A percentile compares a stretch with the other conserved stretches of the same genome.
phyloP scores from a whole-genome alignment of 352 stramenopile genomes.

The Phytophthora citrophthora region DNA sequence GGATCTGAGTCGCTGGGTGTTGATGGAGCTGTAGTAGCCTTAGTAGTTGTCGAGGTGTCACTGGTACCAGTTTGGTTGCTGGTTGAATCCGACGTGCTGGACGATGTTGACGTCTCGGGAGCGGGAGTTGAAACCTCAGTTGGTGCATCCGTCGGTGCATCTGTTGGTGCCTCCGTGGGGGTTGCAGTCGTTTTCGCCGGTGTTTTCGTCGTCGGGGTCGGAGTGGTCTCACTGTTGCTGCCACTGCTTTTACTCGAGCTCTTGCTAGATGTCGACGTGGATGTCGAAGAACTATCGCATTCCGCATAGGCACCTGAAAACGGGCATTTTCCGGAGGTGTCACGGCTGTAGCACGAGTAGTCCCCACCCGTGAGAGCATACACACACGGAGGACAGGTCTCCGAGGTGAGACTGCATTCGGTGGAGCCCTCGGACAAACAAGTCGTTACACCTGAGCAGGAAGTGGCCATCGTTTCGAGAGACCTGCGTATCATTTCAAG shows the following conservation, averaged over 20 bases:
- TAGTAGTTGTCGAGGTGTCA: constrained; percentile 1
- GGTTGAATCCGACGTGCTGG: constrained; percentile 1
- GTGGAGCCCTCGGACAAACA: constrained; percentile 69
- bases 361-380: constrained; percentile 64
- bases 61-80: constrained; percentile 10
- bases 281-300: constrained; percentile 23
- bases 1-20: neutral
- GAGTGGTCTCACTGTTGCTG: constrained; percentile 5
- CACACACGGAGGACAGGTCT: constrained; percentile 65
- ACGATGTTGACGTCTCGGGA: neutral
- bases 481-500: constrained; percentile 29
- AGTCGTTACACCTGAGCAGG: constrained; percentile 45
- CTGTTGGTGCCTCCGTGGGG: neutral
- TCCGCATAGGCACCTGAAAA: constrained; percentile 35
- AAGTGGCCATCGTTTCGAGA: constrained; percentile 19
- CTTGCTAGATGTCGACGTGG: constrained; percentile 9
- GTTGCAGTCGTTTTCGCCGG: constrained; percentile 12
- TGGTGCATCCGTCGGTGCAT: neutral
- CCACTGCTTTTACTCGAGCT: constrained; percentile 4
- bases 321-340: constrained; percentile 25
- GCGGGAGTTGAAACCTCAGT: constrained; percentile 1
- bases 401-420: constrained; percentile 50
- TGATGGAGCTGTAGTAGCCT: neutral
- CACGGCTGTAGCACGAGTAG: constrained; percentile 72
- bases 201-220: constrained; percentile 12